phyloP scores from a whole-genome alignment of 2,329 filamentous ascomycete species.

The Fonsecaea multimorphosa region DNA sequence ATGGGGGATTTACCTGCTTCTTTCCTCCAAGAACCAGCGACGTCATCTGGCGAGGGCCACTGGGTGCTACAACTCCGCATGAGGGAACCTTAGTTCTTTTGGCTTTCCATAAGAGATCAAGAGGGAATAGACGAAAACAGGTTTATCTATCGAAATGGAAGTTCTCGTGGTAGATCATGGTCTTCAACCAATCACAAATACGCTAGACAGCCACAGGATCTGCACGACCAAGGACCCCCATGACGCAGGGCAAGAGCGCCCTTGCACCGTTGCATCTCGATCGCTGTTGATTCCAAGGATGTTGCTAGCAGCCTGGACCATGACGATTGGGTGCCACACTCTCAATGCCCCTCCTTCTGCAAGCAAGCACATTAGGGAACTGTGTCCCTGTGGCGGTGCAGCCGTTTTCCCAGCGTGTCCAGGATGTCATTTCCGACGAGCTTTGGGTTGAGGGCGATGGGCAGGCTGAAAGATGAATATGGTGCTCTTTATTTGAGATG shows the following conservation, averaged over 20 bases:
- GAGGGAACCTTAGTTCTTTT: neutral
- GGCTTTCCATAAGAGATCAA: neutral
- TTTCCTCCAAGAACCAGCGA: conserved; percentile 7
- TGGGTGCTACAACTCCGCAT: neutral
- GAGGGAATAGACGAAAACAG: conserved; percentile 22
- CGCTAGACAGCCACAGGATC: conserved; percentile 21
- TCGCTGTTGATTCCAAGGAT: conserved; percentile 18
- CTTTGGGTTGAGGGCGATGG: neutral
- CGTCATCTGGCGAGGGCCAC: conserved; percentile 8
- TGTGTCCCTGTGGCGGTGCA: conserved; percentile 24
- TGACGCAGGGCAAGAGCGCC: conserved; percentile 27
- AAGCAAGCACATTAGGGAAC: neutral
- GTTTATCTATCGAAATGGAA: conserved; percentile 16
- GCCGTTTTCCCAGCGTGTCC: neutral
- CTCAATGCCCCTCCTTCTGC: neutral
- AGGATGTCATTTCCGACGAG: neutral
- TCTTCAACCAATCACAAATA: conserved; percentile 17
- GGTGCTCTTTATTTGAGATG: neutral
- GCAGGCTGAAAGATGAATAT: neutral
- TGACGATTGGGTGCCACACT: conserved; percentile 31
- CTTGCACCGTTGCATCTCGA: conserved; percentile 20
- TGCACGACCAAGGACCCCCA: conserved; percentile 10
- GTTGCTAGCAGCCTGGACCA: neutral
- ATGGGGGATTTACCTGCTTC: neutral
- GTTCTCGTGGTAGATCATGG: conserved; percentile 7